Conservation (phyloP, 192 early-diverging fungal species). For the Podochytrium sp. region DNA sequence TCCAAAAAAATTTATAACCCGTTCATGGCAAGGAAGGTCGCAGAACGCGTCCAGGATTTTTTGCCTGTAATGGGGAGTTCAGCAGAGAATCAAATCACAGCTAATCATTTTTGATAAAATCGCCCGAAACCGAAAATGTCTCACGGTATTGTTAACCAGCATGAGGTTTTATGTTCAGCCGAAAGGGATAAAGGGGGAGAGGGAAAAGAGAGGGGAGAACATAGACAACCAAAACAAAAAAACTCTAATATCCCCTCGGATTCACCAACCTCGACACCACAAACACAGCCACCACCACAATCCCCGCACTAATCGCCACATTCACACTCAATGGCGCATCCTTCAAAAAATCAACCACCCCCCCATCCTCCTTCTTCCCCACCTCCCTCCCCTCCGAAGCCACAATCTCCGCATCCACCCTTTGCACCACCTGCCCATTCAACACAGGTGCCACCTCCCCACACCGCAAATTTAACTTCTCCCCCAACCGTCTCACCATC, state of each 20-base stretch:
- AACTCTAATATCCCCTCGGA: not conserved
- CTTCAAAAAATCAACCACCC: conserved; percentile 27
- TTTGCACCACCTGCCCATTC: conserved; percentile 69
- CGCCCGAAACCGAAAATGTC: too few relatives aligned
- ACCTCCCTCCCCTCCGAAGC: not conserved
- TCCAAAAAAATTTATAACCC: too few relatives aligned
- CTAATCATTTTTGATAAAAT: too few relatives aligned
- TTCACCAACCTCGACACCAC: conserved; percentile 9
- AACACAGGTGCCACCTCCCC: not conserved
- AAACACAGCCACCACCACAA: conserved; percentile 33
- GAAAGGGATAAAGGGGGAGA: too few relatives aligned
- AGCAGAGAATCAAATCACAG: too few relatives aligned
- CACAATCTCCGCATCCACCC: conserved; percentile 1
- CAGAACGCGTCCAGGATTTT: too few relatives aligned
- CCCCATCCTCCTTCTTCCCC: not conserved
- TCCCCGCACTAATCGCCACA: conserved; percentile 29
- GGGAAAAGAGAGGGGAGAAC: too few relatives aligned
- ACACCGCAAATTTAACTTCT: conserved; percentile 37
- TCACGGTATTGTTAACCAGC: too few relatives aligned
- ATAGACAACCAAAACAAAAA: not conserved
- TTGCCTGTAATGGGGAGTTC: too few relatives aligned
- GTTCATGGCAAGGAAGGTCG: too few relatives aligned
- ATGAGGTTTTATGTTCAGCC: too few relatives aligned
- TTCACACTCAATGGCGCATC: conserved; percentile 34
- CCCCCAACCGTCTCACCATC: conserved; percentile 74